Evolutionary conservation across 176 grass and related monocot species (phyloP).

Genomic region (Eleusine coracana): DNA sequence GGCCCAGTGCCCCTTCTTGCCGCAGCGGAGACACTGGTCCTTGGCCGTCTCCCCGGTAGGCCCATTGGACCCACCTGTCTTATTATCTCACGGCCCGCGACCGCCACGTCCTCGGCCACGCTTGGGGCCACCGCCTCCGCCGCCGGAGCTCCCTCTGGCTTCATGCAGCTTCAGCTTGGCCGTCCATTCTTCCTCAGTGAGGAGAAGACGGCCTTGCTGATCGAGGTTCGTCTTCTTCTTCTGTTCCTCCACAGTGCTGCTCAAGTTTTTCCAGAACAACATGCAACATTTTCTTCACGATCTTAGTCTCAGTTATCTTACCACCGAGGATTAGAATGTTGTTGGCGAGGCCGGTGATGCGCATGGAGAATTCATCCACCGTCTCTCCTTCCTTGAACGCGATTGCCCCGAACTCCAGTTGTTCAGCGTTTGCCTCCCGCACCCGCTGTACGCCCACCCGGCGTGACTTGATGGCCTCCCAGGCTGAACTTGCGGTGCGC

Average conservation of each 20-base stretch:
- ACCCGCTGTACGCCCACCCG: not conserved
- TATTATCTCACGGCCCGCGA: too few relatives aligned
- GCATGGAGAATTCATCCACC: not conserved
- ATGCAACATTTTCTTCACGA: not conserved
- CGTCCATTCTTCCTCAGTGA: too few relatives aligned
- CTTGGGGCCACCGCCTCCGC: too few relatives aligned
- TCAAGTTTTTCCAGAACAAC: not conserved
- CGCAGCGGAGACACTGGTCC: not conserved
- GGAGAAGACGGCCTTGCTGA: too few relatives aligned
- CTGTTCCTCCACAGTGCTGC: not conserved
- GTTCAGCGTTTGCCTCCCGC: not conserved
- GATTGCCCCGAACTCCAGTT: not conserved
- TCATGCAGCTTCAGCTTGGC: too few relatives aligned
- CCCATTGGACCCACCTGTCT: too few relatives aligned
- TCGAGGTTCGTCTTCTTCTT: too few relatives aligned
- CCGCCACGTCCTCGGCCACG: too few relatives aligned
- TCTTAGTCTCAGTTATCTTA: not conserved
- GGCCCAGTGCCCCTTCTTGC: not conserved
- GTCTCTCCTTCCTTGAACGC: not conserved
- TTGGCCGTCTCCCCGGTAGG: too few relatives aligned
- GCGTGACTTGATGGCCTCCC: not conserved
- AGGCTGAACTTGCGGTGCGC: not conserved
- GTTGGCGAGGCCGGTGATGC: not conserved
- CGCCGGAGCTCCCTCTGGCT: too few relatives aligned
- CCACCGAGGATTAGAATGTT: not conserved